phyloP scores from a whole-genome alignment of 2,329 filamentous ascomycete genomes.

The Colletotrichum cereale region DNA sequence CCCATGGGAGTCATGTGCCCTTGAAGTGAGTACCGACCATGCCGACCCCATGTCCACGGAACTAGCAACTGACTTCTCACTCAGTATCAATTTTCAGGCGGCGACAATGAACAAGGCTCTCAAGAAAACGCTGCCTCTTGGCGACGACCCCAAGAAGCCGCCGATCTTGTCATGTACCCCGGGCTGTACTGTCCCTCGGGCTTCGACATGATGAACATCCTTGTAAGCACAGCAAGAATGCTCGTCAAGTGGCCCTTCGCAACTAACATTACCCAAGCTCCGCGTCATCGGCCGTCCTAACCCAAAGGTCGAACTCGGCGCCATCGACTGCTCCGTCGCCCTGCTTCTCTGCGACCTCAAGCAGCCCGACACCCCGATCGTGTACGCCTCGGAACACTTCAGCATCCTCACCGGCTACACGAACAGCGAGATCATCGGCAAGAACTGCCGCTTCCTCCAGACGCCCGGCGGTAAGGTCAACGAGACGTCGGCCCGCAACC shows the following conservation, averaged over 20 bases:
- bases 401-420: constrained; percentile 83
- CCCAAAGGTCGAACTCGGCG: constrained; percentile 82
- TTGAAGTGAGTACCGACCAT: constrained; percentile 46
- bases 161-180: constrained; percentile 66
- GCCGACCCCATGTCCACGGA: not conserved
- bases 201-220: constrained; percentile 67
- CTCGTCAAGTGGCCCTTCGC: not conserved
- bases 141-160: constrained; percentile 34
- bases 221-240: constrained; percentile 56
- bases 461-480: constrained; percentile 76
- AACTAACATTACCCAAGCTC: constrained; percentile 51
- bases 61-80: constrained; percentile 5
- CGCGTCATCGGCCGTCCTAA: constrained; percentile 78
- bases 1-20: constrained; percentile 51
- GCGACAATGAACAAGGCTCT: constrained; percentile 41
- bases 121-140: constrained; percentile 34
- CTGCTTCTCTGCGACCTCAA: constrained; percentile 85
- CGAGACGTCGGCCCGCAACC: constrained; percentile 70
- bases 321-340: constrained; percentile 86
- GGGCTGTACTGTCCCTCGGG: constrained; percentile 68
- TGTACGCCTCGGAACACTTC: constrained; percentile 88
- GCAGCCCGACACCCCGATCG: constrained; percentile 80
- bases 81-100: constrained; percentile 46
- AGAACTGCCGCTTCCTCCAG: constrained; percentile 89
- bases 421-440: constrained; percentile 78